phyloP scores from a whole-genome alignment of 805 yeast species.

The Metschnikowia noctiluminum region DNA sequence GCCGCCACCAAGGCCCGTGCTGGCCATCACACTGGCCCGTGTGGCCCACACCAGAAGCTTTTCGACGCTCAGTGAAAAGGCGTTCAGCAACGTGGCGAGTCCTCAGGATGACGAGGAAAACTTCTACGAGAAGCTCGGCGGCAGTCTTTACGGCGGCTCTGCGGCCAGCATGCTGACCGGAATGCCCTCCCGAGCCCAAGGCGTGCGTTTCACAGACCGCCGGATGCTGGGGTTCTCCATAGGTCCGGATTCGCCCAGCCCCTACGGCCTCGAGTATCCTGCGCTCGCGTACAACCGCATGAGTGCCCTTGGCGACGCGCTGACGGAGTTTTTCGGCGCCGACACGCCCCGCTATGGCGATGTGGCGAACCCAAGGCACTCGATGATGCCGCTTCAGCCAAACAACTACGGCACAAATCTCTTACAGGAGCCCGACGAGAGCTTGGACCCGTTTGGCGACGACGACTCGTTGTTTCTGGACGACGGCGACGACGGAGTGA shows the following conservation, averaged over 20 bases:
- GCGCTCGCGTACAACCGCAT: constrained; percentile 14
- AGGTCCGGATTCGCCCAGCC: constrained; percentile 1
- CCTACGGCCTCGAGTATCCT: constrained; percentile 15
- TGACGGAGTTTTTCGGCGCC: neutral
- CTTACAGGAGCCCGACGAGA: constrained; percentile 38
- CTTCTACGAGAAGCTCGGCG: constrained; percentile 19
- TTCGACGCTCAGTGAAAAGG: constrained; percentile 10
- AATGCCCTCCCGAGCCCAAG: neutral
- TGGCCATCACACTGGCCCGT: neutral
- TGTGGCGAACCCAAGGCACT: constrained; percentile 3
- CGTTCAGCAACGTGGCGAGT: constrained; percentile 6
- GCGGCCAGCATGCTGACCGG: constrained; percentile 3
- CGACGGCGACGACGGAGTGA: constrained; percentile 34
- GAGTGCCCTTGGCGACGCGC: constrained; percentile 6
- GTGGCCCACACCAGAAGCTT: constrained; percentile 9
- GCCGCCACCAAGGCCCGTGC: constrained; percentile 2
- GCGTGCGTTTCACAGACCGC: constrained; percentile 9
- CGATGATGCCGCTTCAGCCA: constrained; percentile 13
- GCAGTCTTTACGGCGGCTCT: constrained; percentile 15
- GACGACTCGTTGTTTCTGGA: constrained; percentile 43
- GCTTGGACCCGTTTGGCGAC: constrained; percentile 42
- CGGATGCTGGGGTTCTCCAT: constrained; percentile 10
- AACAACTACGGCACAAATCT: constrained; percentile 38
- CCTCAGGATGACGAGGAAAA: constrained; percentile 15
- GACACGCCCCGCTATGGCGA: neutral